Conservation (phyloP, 1,139 yeast genomes). For the Kluyveromyces marxianus region DNA sequence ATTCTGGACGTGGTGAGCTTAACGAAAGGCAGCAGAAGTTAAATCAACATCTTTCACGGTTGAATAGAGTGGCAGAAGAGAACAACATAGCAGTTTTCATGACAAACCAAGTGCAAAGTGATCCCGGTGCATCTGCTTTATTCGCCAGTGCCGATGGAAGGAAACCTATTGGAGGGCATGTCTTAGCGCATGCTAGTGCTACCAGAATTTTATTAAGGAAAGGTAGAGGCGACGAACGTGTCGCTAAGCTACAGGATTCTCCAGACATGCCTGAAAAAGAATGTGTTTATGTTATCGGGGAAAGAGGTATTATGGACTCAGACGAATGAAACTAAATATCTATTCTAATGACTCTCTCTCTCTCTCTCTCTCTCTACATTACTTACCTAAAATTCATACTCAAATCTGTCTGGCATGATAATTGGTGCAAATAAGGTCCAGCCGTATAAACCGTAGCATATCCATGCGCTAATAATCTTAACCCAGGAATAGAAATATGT, state of each 20-base stretch:
- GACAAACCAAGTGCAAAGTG: conserved; percentile 61
- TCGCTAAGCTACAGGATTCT: conserved; percentile 54
- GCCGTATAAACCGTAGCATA: conserved; percentile 73
- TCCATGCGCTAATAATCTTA: conserved; percentile 87
- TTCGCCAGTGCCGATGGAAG: conserved; percentile 61
- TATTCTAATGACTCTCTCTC: no score
- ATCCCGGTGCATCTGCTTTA: conserved; percentile 58
- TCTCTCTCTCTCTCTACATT: conserved; percentile 5
- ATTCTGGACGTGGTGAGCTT: conserved; percentile 52
- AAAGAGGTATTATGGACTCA: conserved; percentile 47
- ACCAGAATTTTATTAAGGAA: conserved; percentile 50
- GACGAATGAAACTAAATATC: conserved; percentile 21
- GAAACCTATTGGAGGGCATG: conserved; percentile 61
- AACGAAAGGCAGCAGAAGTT: conserved; percentile 54
- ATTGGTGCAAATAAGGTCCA: conserved; percentile 94
- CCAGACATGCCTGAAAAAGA: conserved; percentile 58
- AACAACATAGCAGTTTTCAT: conserved; percentile 52
- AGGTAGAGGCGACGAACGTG: conserved; percentile 60
- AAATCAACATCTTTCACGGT: conserved; percentile 48
- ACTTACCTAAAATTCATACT: conserved; percentile 17
- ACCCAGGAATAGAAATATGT: conserved; percentile 95
- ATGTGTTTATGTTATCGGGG: conserved; percentile 46
- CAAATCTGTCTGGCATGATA: conserved; percentile 81
- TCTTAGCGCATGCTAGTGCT: conserved; percentile 58
- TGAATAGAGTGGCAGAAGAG: conserved; percentile 50